Percentiles rank a stretch among this genome's conserved stretches.
Conservation (phyloP, 177 flowering plant species). For the Tripterygium wilfordii region DNA sequence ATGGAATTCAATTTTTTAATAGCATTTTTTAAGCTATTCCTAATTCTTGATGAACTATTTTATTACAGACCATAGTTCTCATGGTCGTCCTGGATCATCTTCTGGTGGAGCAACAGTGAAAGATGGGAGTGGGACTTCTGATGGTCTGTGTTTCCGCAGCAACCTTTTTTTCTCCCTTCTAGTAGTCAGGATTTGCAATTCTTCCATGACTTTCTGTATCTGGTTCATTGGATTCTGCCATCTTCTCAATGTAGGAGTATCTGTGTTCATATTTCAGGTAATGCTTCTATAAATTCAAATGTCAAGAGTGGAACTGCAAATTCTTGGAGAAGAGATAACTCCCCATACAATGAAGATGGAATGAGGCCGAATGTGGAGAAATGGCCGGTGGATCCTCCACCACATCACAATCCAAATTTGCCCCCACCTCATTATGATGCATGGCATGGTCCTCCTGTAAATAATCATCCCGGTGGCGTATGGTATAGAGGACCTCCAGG, state of each 20-base stretch:
- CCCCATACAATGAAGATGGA: slow-evolving; percentile 41
- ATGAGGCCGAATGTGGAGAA: slow-evolving; percentile 49
- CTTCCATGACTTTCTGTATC: too few relatives aligned
- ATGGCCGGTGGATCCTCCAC: slow-evolving; percentile 64
- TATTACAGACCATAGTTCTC: slow-evolving; percentile 41
- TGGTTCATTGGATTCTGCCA: too few relatives aligned
- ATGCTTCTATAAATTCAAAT: slow-evolving; percentile 33
- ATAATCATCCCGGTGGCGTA: slow-evolving; percentile 58
- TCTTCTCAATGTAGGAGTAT: too few relatives aligned
- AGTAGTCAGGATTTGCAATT: too few relatives aligned
- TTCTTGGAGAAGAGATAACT: slow-evolving; percentile 56
- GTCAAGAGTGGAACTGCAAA: slow-evolving; percentile 26
- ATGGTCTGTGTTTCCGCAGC: slow-evolving; percentile 33
- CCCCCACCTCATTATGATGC: slow-evolving; percentile 64
- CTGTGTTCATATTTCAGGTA: too few relatives aligned
- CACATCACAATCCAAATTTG: slow-evolving; percentile 44
- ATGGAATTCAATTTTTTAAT: neutral
- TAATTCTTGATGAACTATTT: slow-evolving; percentile 9
- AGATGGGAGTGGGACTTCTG: slow-evolving; percentile 33
- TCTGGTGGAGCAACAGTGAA: slow-evolving; percentile 31
- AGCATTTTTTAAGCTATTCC: neutral
- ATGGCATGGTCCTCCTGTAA: slow-evolving; percentile 71
- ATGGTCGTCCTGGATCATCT: slow-evolving; percentile 60
- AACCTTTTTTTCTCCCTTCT: too few relatives aligned
- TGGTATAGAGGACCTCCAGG: slow-evolving; percentile 86